These are phyloP conservation scores for Dactylonectria macrodidyma DNA, from an alignment of 2,329 filamentous ascomycete genomes.

Conservation along the genomic window DNA sequence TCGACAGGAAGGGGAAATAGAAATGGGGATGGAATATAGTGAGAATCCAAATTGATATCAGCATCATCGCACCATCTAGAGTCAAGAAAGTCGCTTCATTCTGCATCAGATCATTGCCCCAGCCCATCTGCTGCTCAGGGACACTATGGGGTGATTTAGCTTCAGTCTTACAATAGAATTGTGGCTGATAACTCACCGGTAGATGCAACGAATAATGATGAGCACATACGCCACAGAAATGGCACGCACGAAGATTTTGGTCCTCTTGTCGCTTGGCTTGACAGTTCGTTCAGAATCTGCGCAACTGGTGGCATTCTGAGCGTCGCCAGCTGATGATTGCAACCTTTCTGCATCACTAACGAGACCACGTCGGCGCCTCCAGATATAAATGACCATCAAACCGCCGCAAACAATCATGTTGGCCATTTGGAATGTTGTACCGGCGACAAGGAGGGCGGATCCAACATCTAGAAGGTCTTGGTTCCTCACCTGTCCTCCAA, in stretches of 20 bases:
- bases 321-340: constrained; percentile 25
- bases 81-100: constrained; percentile 41
- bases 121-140: constrained; percentile 42
- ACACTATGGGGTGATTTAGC: constrained; percentile 21
- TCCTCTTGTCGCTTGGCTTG: constrained; percentile 37
- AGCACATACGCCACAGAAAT: constrained; percentile 31
- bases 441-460: constrained; percentile 39
- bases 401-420: constrained; percentile 46
- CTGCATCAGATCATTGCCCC: constrained; percentile 40
- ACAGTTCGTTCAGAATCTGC: constrained; percentile 5
- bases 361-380: constrained; percentile 36
- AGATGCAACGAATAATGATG: constrained; percentile 41
- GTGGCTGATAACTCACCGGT: constrained; percentile 24
- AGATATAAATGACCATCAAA: constrained; percentile 42
- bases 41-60: constrained; percentile 34
- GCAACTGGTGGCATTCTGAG: background rate
- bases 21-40: constrained; percentile 39
- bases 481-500: constrained; percentile 22
- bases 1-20: constrained; percentile 35
- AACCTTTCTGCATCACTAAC: constrained; percentile 23
- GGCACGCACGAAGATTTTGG: constrained; percentile 34
- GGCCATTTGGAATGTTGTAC: constrained; percentile 42
- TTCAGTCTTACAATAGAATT: rapidly evolving
- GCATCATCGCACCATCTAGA: constrained; percentile 40
- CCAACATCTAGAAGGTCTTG: constrained; percentile 34